Base-by-base conservation (phyloP, 1,139 yeast genomes). In the Barnettozyma hawaiiensis region DNA sequence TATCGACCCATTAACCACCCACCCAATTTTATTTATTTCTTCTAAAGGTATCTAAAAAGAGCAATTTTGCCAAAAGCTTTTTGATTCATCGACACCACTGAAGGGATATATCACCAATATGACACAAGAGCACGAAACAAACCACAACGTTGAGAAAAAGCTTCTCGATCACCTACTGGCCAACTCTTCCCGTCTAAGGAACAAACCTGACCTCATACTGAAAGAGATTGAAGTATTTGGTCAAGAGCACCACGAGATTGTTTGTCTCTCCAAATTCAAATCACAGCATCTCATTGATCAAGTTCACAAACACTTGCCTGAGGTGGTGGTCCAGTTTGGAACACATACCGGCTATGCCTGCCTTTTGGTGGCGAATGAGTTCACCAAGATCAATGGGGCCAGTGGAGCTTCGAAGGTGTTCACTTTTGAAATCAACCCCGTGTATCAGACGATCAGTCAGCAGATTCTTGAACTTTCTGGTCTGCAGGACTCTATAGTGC, bases 281-380 rank as follows among this genome's bases (percentile, higher is more conserved):
- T 73, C 73, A 1, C 33, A 53, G n/a, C 43, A 58, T 1, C 55
- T 71, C 5, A 39, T 57, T 14, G 58, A 63, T 3, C 50, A 60
- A 39, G 57, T 71, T 19, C 46, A 44, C 9, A 46, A 57, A 35
- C 35, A 41, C 5, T 51, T 60, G 19, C 75, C 76, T 2, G 59
- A 59, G 29, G 43, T 61, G 4, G 55, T 70, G 57, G 54, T 68
- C 32, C 77, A 73, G 47, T 55, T 73, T 35, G 77, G 77, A 5
- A 62, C 73, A 4, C 70, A 64, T 44, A 57, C 67, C 16, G 77
- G 77, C 0, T 72, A 71, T 47, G 65, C 73, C 0, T 70, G 75
- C 7, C 61, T 73, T 2, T 50, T 63, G 5, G 45, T 48, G 21
- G 56, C 57, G 0, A 51, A 26, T 59, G 61, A 45, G 47, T 67